Percentiles rank a stretch among this genome's conserved stretches.
phyloP scores from a whole-genome alignment of 768 basidiomycete genomes.

The Asterophora parasitica region DNA sequence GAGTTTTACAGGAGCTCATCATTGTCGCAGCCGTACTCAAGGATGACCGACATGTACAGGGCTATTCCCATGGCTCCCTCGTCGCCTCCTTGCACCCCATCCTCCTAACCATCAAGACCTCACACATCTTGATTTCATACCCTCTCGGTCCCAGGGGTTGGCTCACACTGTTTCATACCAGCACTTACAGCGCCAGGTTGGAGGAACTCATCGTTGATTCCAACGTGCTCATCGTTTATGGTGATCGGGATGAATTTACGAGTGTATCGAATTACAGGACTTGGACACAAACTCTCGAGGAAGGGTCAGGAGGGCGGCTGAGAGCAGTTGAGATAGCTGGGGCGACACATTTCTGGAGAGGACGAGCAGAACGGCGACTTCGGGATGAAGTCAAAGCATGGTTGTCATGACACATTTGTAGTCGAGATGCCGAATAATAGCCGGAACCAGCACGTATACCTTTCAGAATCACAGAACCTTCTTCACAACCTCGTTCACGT shows the following conservation, averaged over 20 bases:
- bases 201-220: conserved; percentile 42
- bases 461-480: conserved; percentile 10
- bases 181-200: conserved; percentile 49
- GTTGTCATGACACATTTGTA: conserved; percentile 27
- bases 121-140: conserved; percentile 72
- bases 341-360: conserved; percentile 69
- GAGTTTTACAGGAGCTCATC: conserved; percentile 20
- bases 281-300: conserved; percentile 46
- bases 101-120: conserved; percentile 45
- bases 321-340: conserved; percentile 37
- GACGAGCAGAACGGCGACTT: conserved; percentile 24
- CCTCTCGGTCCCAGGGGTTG: conserved; percentile 63
- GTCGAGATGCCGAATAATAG: conserved; percentile 6
- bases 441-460: conserved; percentile 12
- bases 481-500: conserved; percentile 15
- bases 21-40: conserved; percentile 7
- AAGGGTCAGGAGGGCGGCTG: conserved; percentile 17
- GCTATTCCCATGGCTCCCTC: conserved; percentile 79
- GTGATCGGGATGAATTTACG: conserved; percentile 72
- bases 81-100: conserved; percentile 63
- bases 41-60: conserved; percentile 44
- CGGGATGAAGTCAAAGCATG: conserved; percentile 25
- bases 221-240: conserved; percentile 60
- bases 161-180: conserved; percentile 64
- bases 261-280: conserved; percentile 43